A percentile compares a stretch with the other conserved stretches of the same genome.
These are phyloP conservation scores for Suillus plorans DNA, from an alignment of 768 basidiomycete species.

Conservation along the genomic window DNA sequence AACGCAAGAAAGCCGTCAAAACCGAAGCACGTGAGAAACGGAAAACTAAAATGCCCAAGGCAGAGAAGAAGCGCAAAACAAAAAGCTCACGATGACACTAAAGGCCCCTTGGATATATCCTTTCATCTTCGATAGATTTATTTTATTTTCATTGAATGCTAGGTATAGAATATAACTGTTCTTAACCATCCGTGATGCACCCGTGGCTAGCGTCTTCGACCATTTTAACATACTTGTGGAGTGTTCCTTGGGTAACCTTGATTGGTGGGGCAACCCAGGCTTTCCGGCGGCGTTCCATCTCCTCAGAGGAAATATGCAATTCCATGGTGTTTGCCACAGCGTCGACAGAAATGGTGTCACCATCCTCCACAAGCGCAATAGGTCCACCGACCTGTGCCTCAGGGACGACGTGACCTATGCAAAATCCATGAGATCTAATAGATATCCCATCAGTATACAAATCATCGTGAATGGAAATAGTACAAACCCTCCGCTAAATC, in stretches of 20 bases:
- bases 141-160: slow-evolving; percentile 2
- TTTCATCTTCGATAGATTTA: slow-evolving; percentile 8
- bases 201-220: slow-evolving; percentile 92
- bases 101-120: slow-evolving; percentile 12
- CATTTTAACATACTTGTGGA: slow-evolving; percentile 86
- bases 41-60: slow-evolving; percentile 93
- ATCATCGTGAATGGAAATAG: slow-evolving; percentile 15
- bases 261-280: slow-evolving; percentile 84
- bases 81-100: slow-evolving; percentile 42
- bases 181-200: slow-evolving; percentile 84
- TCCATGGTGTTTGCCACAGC: slow-evolving; percentile 85
- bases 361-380: slow-evolving; percentile 87
- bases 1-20: slow-evolving; percentile 88
- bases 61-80: slow-evolving; percentile 86
- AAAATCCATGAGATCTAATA: slow-evolving; percentile 89
- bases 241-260: slow-evolving; percentile 77
- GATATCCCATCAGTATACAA: slow-evolving; percentile 14
- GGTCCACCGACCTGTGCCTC: slow-evolving; percentile 95
- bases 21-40: slow-evolving; percentile 85
- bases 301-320: slow-evolving; percentile 73
- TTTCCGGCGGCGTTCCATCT: slow-evolving; percentile 68
- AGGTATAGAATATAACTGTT: background rate
- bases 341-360: slow-evolving; percentile 85
- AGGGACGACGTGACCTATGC: slow-evolving; percentile 95
- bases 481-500: slow-evolving; percentile 95